Conservation (phyloP, 225 moss, liverwort and hornwort genomes). For the Ulota crispa region DNA sequence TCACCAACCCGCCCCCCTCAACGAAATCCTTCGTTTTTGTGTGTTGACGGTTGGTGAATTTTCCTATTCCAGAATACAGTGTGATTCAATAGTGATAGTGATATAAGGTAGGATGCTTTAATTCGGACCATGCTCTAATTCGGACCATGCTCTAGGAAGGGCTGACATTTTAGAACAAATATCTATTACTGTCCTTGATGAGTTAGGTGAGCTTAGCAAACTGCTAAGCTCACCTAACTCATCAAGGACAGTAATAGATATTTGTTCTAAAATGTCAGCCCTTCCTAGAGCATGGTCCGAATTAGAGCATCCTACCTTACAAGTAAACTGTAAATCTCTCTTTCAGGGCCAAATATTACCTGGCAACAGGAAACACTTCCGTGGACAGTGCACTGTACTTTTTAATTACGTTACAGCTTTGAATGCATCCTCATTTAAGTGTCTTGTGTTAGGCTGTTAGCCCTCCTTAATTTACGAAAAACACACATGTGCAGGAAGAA, state of each 20-base stretch:
- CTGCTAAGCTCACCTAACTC: no score
- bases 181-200: no score
- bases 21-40: slow-evolving; percentile 62
- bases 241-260: no score
- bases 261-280: no score
- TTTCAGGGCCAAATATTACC: not conserved
- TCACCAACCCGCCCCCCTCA: slow-evolving; percentile 71
- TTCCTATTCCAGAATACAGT: slow-evolving; percentile 6
- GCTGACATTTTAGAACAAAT: no score
- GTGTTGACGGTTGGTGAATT: slow-evolving; percentile 46
- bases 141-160: no score
- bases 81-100: not conserved
- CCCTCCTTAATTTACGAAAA: not conserved
- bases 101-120: no score
- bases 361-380: not conserved
- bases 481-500: slow-evolving; percentile 43
- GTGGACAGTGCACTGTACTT: not conserved
- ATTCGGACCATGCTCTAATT: no score
- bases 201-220: no score
- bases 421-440: not conserved
- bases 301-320: no score
- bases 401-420: not conserved
- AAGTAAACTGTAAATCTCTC: slow-evolving; percentile 1
- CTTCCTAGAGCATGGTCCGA: no score
- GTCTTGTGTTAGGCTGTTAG: not conserved